Base-by-base conservation (phyloP, 495 filamentous ascomycete species). In the Lasiosphaeris hirsuta region DNA sequence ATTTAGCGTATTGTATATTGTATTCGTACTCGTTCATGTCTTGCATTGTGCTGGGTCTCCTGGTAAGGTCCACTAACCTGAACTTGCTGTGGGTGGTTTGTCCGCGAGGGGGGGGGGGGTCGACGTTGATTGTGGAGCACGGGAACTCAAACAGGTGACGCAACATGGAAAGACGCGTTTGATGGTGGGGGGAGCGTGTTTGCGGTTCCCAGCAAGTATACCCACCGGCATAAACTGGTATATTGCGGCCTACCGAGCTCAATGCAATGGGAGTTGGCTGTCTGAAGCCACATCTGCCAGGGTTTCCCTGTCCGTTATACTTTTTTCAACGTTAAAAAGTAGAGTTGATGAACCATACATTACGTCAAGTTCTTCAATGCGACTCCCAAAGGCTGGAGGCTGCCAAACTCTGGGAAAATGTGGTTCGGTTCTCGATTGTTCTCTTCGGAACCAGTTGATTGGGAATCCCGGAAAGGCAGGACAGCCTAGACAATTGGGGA, bases 151-250 rank as follows among this genome's bases (percentile, higher is more conserved):
- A 30, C 23, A 30, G 23, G 23, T 30, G 23, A 30, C 23, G 23
- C 23, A 5, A 30, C 2, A 4, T 10, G 58, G 44, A 54, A 19
- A 50, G 36, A 47, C 56, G 47, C 37, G 47, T 45, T 41, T 14
- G 19, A 38, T 40, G 45, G 39, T 35, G 39, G n/a, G 48, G 38
- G 56, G 51, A 39, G 39, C 18, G 48, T 9, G 34, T 17, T 14
- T 17, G 19, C 14, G 10, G 17, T 44, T 11, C 41, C 14, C 9
- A 18, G 14, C 3, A 11, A 35, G 41, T 15, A 36, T 55, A 50
- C 14, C 54, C 48, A 51, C 33, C 36, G 49, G 54, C 59, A 58
- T 61, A 54, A 58, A 58, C 14, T 10, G 39, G 15, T 11, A 57
- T 6, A 58, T 57, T 54, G 35, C 18, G 23, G 23, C 23, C 5